Percentiles rank a stretch among this genome's conserved stretches.
These are phyloP conservation scores for Spergularia bocconei DNA, from an alignment of 148 eudicot genomes.

Conservation along the genomic window DNA sequence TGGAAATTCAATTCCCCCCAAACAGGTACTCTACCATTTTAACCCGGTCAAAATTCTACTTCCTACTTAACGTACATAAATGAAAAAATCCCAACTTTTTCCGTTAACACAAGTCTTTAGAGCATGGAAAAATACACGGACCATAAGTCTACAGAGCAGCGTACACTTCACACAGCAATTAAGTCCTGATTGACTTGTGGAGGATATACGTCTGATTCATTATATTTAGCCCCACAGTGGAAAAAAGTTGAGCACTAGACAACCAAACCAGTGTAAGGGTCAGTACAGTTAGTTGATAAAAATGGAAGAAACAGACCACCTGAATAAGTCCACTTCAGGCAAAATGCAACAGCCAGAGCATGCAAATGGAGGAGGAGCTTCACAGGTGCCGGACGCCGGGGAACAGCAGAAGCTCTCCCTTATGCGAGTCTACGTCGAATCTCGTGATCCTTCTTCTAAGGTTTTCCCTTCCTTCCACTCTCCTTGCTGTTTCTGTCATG, in stretches of 20 bases:
- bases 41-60: no score
- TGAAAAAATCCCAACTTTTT: no score
- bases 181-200: no score
- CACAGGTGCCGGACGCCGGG: background rate
- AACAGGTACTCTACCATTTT: no score
- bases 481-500: background rate
- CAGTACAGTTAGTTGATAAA: background rate
- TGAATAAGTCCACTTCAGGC: background rate
- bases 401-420: constrained; percentile 45
- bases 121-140: no score
- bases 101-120: no score
- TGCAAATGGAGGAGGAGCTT: background rate
- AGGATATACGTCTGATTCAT: background rate
- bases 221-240: background rate
- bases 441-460: constrained; percentile 57
- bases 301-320: constrained; percentile 5
- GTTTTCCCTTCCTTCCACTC: constrained; percentile 22
- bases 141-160: no score
- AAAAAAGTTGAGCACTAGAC: background rate
- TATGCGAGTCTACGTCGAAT: constrained; percentile 54
- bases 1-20: no score
- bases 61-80: no score
- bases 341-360: background rate
- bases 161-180: no score
- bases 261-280: background rate